Percentiles rank a stretch among this genome's conserved stretches.
Conservation (phyloP, 495 filamentous ascomycete species). For the Hyaloscypha bicolor region DNA sequence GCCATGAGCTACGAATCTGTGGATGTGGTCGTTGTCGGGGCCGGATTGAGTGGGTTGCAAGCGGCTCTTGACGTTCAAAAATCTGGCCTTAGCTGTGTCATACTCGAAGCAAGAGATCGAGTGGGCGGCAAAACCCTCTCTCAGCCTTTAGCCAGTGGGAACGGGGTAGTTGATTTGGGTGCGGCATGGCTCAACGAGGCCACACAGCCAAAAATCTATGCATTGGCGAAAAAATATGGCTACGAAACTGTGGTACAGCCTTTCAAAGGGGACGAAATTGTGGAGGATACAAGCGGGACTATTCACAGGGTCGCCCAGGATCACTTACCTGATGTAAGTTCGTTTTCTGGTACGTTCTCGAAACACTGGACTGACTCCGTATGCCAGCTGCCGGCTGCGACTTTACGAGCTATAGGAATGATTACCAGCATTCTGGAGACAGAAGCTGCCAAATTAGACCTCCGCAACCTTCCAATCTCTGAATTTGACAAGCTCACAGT, state of each 20-base stretch:
- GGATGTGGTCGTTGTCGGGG: slow-evolving; percentile 54
- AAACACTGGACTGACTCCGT: neutral
- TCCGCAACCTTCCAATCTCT: neutral
- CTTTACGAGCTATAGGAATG: neutral
- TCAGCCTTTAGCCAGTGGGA: slow-evolving; percentile 25
- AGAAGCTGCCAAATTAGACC: neutral
- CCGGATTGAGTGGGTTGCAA: slow-evolving; percentile 49
- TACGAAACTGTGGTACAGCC: slow-evolving; percentile 49
- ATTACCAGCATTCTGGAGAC: neutral
- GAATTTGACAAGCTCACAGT: neutral
- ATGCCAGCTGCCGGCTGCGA: neutral
- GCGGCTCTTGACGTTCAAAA: slow-evolving; percentile 45
- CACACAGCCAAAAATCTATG: slow-evolving; percentile 45
- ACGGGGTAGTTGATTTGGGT: slow-evolving; percentile 48
- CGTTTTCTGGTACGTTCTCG: neutral
- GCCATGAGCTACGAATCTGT: neutral
- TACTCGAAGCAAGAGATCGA: slow-evolving; percentile 53
- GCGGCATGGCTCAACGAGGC: slow-evolving; percentile 57
- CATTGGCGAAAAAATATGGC: slow-evolving; percentile 38
- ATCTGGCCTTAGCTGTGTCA: slow-evolving; percentile 42
- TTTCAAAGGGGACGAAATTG: slow-evolving; percentile 37
- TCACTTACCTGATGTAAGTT: slow-evolving; percentile 36
- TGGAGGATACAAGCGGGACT: slow-evolving; percentile 38
- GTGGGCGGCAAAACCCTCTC: slow-evolving; percentile 55
- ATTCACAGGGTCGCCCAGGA: slow-evolving; percentile 36